These are phyloP conservation scores for Globisporangium splendens DNA, from an alignment of 352 stramenopile species.

Conservation along the genomic window DNA sequence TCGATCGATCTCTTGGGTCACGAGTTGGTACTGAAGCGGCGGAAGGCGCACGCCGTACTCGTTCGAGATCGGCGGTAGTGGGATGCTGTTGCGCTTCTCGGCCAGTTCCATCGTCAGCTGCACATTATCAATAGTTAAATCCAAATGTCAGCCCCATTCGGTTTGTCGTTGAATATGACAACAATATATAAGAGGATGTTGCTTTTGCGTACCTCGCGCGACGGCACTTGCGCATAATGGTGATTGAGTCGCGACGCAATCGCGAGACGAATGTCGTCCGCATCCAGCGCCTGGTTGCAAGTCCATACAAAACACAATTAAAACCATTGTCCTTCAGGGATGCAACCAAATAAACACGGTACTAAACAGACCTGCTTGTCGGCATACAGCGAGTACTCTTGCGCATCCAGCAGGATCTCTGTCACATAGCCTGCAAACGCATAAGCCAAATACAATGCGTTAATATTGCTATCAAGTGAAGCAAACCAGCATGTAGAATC, in stretches of 20 bases:
- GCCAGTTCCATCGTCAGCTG: slow-evolving; percentile 86
- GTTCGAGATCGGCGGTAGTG: slow-evolving; percentile 71
- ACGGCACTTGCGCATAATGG: slow-evolving; percentile 69
- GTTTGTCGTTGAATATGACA: background rate
- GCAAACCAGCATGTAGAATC: too few species aligned
- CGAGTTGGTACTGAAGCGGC: slow-evolving; percentile 60
- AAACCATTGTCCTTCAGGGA: too few species aligned
- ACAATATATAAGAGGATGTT: background rate
- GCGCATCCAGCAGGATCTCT: slow-evolving; percentile 79
- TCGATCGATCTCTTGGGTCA: slow-evolving; percentile 67
- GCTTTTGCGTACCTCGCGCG: slow-evolving; percentile 47
- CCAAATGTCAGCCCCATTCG: background rate
- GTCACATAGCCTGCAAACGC: slow-evolving; percentile 64
- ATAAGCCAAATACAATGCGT: background rate
- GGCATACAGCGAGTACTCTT: slow-evolving; percentile 80
- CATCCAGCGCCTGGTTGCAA: slow-evolving; percentile 46
- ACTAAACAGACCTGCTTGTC: slow-evolving; percentile 47
- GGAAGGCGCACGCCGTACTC: slow-evolving; percentile 82
- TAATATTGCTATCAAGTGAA: background rate
- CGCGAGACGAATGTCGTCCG: slow-evolving; percentile 74
- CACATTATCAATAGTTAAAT: background rate
- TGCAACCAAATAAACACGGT: too few species aligned
- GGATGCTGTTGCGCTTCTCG: slow-evolving; percentile 78
- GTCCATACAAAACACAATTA: background rate
- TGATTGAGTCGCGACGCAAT: slow-evolving; percentile 77